A percentile compares a stretch with the other conserved stretches of the same genome.
Conservation (phyloP, 805 yeast species). For the Candida awuae region DNA sequence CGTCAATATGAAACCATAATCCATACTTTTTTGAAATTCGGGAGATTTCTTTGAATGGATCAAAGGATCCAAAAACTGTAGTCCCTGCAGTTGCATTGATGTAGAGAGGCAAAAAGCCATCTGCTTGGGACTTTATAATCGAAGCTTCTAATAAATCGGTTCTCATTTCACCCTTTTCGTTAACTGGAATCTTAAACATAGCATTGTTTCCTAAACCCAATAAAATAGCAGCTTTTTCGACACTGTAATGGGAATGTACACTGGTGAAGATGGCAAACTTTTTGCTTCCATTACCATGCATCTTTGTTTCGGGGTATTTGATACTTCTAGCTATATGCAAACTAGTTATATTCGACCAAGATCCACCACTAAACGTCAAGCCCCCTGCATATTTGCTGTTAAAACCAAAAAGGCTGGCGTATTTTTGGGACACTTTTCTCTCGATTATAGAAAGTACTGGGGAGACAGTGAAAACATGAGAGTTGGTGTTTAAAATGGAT, state of each 20-base stretch:
- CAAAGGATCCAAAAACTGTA: constrained; percentile 80
- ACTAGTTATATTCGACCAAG: constrained; percentile 77
- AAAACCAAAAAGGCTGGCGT: constrained; percentile 62
- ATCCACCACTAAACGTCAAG: constrained; percentile 78
- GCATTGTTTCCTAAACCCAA: constrained; percentile 59
- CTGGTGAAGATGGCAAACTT: constrained; percentile 67
- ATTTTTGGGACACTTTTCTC: constrained; percentile 55
- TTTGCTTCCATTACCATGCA: constrained; percentile 42
- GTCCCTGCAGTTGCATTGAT: constrained; percentile 84
- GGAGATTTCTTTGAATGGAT: constrained; percentile 51
- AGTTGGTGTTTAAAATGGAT: constrained; percentile 68
- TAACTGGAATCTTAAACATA: constrained; percentile 57
- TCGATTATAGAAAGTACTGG: constrained; percentile 75
- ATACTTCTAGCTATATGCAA: constrained; percentile 67
- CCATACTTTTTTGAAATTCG: constrained; percentile 43
- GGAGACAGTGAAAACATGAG: constrained; percentile 79
- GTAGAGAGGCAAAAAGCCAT: constrained; percentile 68
- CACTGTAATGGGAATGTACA: constrained; percentile 69
- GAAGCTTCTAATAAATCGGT: constrained; percentile 36
- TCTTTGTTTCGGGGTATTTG: constrained; percentile 61
- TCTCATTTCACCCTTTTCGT: constrained; percentile 49
- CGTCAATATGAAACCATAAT: constrained; percentile 81
- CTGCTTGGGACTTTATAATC: constrained; percentile 34
- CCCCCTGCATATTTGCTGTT: constrained; percentile 59
- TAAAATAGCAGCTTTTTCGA: constrained; percentile 73